Conservation (phyloP, 2,329 filamentous ascomycete genomes). For the Cercospora zeina region DNA sequence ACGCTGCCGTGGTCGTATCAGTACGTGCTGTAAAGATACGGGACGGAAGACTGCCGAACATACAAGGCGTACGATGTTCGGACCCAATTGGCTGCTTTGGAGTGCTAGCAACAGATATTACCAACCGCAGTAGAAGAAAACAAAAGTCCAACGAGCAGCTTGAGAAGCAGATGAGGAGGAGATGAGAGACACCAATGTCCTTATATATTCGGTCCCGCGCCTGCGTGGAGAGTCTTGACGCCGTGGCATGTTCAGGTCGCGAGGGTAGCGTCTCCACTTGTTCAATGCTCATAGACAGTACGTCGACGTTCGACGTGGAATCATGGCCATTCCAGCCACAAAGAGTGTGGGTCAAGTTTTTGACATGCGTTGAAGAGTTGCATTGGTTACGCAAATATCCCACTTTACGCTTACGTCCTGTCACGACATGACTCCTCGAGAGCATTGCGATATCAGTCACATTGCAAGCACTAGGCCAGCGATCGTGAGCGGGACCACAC, state of each 20-base stretch:
- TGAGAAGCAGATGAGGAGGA: not conserved
- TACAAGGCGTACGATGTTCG: not conserved
- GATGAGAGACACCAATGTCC: not conserved
- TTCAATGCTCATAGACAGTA: not conserved
- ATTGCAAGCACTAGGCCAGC: not conserved
- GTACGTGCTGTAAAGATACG: not conserved
- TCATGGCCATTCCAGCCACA: not conserved
- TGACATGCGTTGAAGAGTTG: not conserved
- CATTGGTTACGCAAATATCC: not conserved
- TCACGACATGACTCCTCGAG: not conserved
- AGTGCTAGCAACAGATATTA: not conserved
- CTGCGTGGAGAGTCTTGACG: slow-evolving; percentile 8
- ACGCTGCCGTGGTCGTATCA: not conserved
- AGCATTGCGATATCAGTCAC: not conserved
- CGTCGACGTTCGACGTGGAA: not conserved
- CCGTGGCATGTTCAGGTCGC: slow-evolving; percentile 22
- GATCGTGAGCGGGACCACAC: too few relatives aligned
- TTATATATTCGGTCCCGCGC: not conserved
- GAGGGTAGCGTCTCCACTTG: slow-evolving; percentile 7
- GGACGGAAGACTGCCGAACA: not conserved
- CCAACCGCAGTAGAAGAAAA: not conserved
- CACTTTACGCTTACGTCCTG: not conserved
- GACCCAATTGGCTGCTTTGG: not conserved
- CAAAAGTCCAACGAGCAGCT: not conserved
- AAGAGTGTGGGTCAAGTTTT: not conserved